A percentile compares a stretch with the other conserved stretches of the same genome.
phyloP scores from a whole-genome alignment of 495 filamentous ascomycete genomes.

The Apiosordaria backusii region DNA sequence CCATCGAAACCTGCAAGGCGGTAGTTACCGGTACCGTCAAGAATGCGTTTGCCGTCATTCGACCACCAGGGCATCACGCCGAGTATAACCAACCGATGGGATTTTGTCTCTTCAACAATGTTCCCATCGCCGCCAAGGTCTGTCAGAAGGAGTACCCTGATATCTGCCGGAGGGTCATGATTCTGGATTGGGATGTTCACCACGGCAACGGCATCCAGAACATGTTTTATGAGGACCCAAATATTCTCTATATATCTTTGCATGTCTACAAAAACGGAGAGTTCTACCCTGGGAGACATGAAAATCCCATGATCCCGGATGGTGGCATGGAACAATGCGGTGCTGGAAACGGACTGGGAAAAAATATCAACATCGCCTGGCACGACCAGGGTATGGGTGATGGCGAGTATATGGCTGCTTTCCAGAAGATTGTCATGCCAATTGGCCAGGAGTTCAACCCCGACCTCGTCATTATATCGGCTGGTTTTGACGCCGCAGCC shows the following conservation, averaged over 20 bases:
- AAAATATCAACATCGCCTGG: slow-evolving; percentile 97
- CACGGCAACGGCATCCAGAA: slow-evolving; percentile 96
- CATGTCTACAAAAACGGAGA: slow-evolving; percentile 77
- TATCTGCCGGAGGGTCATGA: slow-evolving; percentile 77
- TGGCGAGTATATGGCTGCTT: slow-evolving; percentile 93
- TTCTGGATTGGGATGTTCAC: slow-evolving; percentile 90
- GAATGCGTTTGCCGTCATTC: slow-evolving; percentile 91
- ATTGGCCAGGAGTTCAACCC: slow-evolving; percentile 90
- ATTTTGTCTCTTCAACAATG: slow-evolving; percentile 97
- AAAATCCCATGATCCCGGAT: slow-evolving; percentile 52
- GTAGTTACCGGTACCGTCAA: slow-evolving; percentile 77
- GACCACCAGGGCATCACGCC: slow-evolving; percentile 93
- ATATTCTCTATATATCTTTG: slow-evolving; percentile 93
- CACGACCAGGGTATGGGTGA: slow-evolving; percentile 89
- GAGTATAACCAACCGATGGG: slow-evolving; percentile 81
- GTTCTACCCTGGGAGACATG: slow-evolving; percentile 80
- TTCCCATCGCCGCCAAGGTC: slow-evolving; percentile 79
- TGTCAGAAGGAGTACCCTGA: slow-evolving; percentile 75
- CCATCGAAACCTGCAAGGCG: slow-evolving; percentile 87
- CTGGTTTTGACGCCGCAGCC: slow-evolving; percentile 92
- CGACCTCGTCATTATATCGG: slow-evolving; percentile 92
- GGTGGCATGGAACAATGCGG: slow-evolving; percentile 78
- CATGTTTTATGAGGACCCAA: slow-evolving; percentile 90
- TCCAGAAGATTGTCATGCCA: slow-evolving; percentile 96
- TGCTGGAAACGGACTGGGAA: slow-evolving; percentile 67